Conservation (phyloP, 1,139 yeast species). For the Yamadazyma kanchanaburiensis region DNA sequence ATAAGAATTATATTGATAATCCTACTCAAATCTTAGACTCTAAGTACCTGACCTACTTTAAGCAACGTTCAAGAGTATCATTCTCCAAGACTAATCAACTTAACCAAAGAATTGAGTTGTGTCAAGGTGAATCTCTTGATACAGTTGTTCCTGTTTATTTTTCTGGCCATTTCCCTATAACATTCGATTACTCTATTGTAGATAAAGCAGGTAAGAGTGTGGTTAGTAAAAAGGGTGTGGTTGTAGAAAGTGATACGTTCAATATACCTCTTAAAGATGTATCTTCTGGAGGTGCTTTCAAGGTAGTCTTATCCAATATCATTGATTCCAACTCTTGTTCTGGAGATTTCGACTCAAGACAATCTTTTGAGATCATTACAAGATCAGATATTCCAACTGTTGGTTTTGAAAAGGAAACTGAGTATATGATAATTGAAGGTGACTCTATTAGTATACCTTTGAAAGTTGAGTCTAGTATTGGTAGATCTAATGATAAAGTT, state of each 20-base stretch:
- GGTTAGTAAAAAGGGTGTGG: conserved; percentile 23
- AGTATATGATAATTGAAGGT: conserved; percentile 57
- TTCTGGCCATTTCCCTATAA: conserved; percentile 78
- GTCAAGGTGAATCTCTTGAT: conserved; percentile 36
- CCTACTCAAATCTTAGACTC: conserved; percentile 34
- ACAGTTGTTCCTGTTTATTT: conserved; percentile 49
- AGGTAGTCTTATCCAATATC: conserved; percentile 59
- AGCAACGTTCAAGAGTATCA: conserved; percentile 43
- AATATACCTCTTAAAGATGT: conserved; percentile 46
- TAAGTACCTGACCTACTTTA: conserved; percentile 47
- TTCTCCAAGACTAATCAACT: conserved; percentile 14
- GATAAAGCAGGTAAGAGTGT: conserved; percentile 41
- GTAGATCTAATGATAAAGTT: conserved; percentile 21
- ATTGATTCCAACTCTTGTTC: conserved; percentile 74
- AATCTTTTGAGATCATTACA: conserved; percentile 59
- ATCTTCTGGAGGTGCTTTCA: conserved; percentile 66
- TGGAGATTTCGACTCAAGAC: conserved; percentile 51
- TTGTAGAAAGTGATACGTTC: conserved; percentile 36
- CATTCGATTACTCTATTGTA: conserved; percentile 50
- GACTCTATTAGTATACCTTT: conserved; percentile 57
- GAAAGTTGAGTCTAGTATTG: conserved; percentile 32
- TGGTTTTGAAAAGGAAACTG: conserved; percentile 20
- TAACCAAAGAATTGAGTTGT: conserved; percentile 17
- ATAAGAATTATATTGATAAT: conserved; percentile 44
- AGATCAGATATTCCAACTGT: conserved; percentile 60